These are phyloP conservation scores for Tulasnella sp. DNA, from an alignment of 768 basidiomycete genomes.

Conservation along the genomic window DNA sequence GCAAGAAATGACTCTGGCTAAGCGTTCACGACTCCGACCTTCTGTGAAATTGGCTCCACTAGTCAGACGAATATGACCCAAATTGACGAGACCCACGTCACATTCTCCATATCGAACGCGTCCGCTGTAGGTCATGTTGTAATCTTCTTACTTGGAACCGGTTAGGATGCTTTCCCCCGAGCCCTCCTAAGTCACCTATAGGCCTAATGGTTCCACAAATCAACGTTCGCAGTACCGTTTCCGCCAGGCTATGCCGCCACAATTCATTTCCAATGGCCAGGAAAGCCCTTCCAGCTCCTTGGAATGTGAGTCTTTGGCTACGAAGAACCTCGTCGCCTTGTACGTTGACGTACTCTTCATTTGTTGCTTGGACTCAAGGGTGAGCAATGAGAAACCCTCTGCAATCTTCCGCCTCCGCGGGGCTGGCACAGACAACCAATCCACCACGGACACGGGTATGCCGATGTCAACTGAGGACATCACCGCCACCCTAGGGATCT, in stretches of 20 bases:
- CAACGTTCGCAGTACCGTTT: constrained; percentile 49
- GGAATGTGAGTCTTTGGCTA: constrained; percentile 54
- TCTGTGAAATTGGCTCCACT: neutral
- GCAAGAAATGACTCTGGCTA: neutral
- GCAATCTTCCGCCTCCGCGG: constrained; percentile 79
- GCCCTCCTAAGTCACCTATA: neutral
- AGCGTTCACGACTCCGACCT: neutral
- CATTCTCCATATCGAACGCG: constrained; percentile 65
- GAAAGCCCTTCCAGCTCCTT: constrained; percentile 75
- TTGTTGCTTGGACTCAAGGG: constrained; percentile 37
- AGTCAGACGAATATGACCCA: constrained; percentile 70
- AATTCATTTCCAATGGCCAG: constrained; percentile 81
- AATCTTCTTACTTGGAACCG: constrained; percentile 72
- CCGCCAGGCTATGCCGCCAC: constrained; percentile 78
- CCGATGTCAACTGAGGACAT: constrained; percentile 38
- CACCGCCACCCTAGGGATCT: constrained; percentile 67
- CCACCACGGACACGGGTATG: constrained; percentile 32
- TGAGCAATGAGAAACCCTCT: constrained; percentile 84
- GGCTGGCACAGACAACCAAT: constrained; percentile 40
- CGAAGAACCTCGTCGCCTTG: neutral
- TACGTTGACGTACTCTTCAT: neutral
- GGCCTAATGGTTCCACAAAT: neutral
- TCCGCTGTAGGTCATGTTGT: constrained; percentile 72
- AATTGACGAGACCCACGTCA: constrained; percentile 74
- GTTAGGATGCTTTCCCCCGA: constrained; percentile 33